A percentile compares a stretch with the other conserved stretches of the same genome.
Evolutionary conservation across 305 asterid species (phyloP).

Genomic region (Solanum chacoense): DNA sequence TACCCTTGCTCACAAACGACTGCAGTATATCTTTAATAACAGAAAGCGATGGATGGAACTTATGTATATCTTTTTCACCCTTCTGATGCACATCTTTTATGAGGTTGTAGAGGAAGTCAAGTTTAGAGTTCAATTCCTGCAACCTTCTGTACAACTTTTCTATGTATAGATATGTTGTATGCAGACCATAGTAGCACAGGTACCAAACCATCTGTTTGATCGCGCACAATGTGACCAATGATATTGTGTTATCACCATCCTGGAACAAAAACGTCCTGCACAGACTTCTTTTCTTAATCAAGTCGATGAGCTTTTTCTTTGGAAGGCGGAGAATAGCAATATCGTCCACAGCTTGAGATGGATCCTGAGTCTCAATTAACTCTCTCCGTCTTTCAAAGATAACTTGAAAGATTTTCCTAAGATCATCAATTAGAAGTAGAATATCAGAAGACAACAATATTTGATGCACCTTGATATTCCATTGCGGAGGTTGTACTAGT

Average conservation of each 20-base stretch:
- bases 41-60: constrained; percentile 45
- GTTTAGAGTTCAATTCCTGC: constrained; percentile 30
- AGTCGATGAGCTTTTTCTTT: constrained; percentile 30
- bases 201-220: constrained; percentile 65
- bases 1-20: constrained; percentile 14
- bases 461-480: constrained; percentile 34
- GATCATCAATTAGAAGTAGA: constrained; percentile 25
- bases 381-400: constrained; percentile 30
- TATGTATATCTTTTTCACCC: constrained; percentile 32
- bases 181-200: constrained; percentile 55
- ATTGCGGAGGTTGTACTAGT: constrained; percentile 27
- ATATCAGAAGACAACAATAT: constrained; percentile 42
- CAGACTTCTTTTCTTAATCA: constrained; percentile 20
- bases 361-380: constrained; percentile 16
- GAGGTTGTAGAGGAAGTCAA: constrained; percentile 34
- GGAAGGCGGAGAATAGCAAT: constrained; percentile 26
- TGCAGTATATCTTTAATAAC: constrained; percentile 36
- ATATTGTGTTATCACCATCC: constrained; percentile 19
- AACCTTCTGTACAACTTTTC: constrained; percentile 31
- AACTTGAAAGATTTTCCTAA: constrained; percentile 29
- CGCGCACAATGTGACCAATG: constrained; percentile 33
- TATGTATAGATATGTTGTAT: constrained; percentile 35
- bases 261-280: constrained; percentile 18
- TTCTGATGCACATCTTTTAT: constrained; percentile 30
- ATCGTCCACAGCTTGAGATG: constrained; percentile 26